Percentiles rank a stretch among this genome's conserved stretches.
Evolutionary conservation across 2,329 filamentous ascomycete species (phyloP).

Genomic region (Graphilbum fragrans): DNA sequence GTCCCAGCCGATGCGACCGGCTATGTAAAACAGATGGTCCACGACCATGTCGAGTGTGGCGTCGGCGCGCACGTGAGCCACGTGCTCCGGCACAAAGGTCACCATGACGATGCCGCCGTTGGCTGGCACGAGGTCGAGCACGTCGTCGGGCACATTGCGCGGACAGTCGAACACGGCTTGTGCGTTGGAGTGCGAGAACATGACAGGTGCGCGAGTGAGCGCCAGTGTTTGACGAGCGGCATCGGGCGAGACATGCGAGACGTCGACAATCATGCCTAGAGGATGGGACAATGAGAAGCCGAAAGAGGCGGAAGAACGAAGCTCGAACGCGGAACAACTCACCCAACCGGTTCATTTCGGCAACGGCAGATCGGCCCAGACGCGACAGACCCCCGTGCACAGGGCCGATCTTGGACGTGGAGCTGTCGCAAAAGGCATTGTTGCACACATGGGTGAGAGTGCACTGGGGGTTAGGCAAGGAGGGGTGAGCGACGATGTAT

Average conservation of each 20-base stretch:
- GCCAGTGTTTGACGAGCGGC: conserved; percentile 73
- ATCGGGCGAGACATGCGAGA: conserved; percentile 61
- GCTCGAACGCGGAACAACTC: no score
- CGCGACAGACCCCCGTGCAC: conserved; percentile 16
- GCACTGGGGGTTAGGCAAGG: conserved; percentile 15
- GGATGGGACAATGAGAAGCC: neutral
- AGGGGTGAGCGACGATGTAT: neutral
- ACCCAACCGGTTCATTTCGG: conserved; percentile 70
- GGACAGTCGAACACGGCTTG: conserved; percentile 74
- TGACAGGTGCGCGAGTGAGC: conserved; percentile 67
- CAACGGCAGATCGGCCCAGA: conserved; percentile 51
- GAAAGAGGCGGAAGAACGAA: neutral
- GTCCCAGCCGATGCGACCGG: conserved; percentile 69
- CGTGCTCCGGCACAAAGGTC: conserved; percentile 71
- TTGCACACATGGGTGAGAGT: conserved; percentile 90
- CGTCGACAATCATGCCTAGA: conserved; percentile 87
- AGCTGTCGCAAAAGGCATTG: conserved; percentile 66
- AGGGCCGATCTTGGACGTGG: conserved; percentile 13
- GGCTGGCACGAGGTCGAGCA: conserved; percentile 62
- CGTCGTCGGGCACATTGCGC: conserved; percentile 76
- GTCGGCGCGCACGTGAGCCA: conserved; percentile 36
- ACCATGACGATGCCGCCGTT: conserved; percentile 75
- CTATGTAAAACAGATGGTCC: conserved; percentile 71
- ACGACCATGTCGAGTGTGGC: conserved; percentile 15
- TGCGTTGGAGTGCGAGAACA: conserved; percentile 79